These are phyloP conservation scores for Sergeia podlipaevii DNA, from an alignment of 208 protist species.

Conservation along the genomic window DNA sequence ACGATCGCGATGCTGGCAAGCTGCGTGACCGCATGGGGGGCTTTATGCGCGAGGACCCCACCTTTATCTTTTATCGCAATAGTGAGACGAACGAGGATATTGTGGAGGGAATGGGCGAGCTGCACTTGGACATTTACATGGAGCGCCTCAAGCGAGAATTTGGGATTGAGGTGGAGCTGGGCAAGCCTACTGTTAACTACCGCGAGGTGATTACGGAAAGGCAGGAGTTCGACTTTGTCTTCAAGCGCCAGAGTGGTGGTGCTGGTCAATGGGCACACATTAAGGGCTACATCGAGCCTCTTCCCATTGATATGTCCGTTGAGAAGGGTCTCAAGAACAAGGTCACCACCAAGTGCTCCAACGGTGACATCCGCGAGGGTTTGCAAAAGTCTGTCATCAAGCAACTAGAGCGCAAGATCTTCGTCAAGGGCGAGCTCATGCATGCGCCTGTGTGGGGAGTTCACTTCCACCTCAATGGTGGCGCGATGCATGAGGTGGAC, in stretches of 20 bases:
- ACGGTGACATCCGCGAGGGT: conserved; percentile 93
- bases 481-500: conserved; percentile 97
- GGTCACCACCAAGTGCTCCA: conserved; percentile 86
- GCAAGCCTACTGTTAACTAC: conserved; percentile 97
- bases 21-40: conserved; percentile 78
- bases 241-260: conserved; percentile 99
- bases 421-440: conserved; percentile 93
- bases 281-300: conserved; percentile 91
- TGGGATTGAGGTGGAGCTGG: conserved; percentile 84
- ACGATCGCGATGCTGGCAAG: conserved; percentile 71
- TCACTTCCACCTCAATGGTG: conserved; percentile 95
- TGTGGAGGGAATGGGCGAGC: conserved; percentile 96
- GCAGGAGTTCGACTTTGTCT: conserved; percentile 96
- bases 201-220: conserved; percentile 89
- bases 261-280: conserved; percentile 97
- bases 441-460: conserved; percentile 95
- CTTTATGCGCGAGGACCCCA: conserved; percentile 97
- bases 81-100: conserved; percentile 94
- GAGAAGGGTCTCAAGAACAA: conserved; percentile 90
- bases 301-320: conserved; percentile 87
- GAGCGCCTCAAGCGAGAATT: conserved; percentile 96
- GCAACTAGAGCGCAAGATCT: conserved; percentile 89
- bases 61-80: conserved; percentile 94
- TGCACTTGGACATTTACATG: conserved; percentile 97
- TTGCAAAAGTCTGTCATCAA: conserved; percentile 92